Evolutionary conservation across 371 early-diverging fungal genomes (phyloP).

Genomic region (Mucor plumbeus): DNA sequence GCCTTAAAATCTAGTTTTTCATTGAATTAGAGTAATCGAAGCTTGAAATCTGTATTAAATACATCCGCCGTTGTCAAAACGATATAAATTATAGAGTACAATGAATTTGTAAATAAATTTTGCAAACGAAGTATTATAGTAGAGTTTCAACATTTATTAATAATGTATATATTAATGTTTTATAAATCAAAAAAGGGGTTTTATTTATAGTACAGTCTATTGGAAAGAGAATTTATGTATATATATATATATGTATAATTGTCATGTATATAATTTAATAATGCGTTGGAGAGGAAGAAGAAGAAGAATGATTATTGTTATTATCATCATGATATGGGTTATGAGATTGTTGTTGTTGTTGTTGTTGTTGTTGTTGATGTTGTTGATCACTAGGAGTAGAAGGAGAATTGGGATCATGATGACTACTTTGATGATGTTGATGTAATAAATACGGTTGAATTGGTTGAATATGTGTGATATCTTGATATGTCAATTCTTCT

Average conservation of each 20-base stretch:
- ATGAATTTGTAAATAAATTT: too few species aligned
- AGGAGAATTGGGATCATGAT: conserved; percentile 21
- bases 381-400: neutral
- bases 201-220: conserved; percentile 5
- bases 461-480: conserved; percentile 17
- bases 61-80: too few species aligned
- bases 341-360: neutral
- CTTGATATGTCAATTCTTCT: neutral
- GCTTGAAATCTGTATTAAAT: too few species aligned
- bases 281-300: conserved; percentile 6
- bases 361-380: neutral
- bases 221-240: neutral
- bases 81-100: too few species aligned
- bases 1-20: too few species aligned
- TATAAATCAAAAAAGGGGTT: neutral
- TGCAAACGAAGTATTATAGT: too few species aligned
- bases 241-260: neutral
- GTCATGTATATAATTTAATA: neutral
- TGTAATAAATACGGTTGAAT: conserved; percentile 19
- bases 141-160: too few species aligned
- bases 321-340: neutral
- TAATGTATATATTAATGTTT: neutral
- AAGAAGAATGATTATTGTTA: neutral
- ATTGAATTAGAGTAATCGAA: too few species aligned
- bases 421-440: conserved; percentile 29